Evolutionary conservation across 331 rosid species (phyloP), one percentile per base, ranked within the genome.

Genomic region (Quercus tomentella): DNA sequence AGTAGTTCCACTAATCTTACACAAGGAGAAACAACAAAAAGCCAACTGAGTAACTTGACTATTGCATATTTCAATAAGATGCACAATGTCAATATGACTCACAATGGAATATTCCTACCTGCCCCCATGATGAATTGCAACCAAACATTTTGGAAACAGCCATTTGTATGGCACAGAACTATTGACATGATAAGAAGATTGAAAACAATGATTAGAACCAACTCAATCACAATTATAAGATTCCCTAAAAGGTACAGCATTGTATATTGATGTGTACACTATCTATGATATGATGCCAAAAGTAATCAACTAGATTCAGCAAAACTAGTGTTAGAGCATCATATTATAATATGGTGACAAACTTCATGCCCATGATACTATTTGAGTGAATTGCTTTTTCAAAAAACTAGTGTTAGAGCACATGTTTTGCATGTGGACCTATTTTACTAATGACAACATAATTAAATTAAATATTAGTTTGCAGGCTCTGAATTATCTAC

Each of bases 61-160:
- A 43, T 43, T 56, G 66, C 57, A 78, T 45, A 71, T 74, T 82
- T 69, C 76, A 22, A 66, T 26, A 52, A 62, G 74, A 51, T 43
- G 56, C 84, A 35, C 22, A 73, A 68, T 35, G 55, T 71, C 37
- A 74, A 69, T 76, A 73, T 49, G 56, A 60, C 72, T 69, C 73
- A 79, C 52, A 72, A 84, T 49, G 45, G 49, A 76, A 28, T 74
- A 76, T 31, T 82, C 89, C 83, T 66, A 93, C 97, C 97, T 93
- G 81, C 97, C 97, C 76, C 97, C 97, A 75, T 93, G 97, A 81
- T 93, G 97, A 87, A 93, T 81, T 43, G 85, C 93, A 65, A 89
- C 94, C 8, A 86, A 86, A 78, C 97, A 93, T 61, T 78, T 81
- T 76, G 90, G 82, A 83, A 91, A 88, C 72, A 93, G 89, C 97